Conservation (phyloP, 1,139 yeast species). For the Pneumocystis canis region DNA sequence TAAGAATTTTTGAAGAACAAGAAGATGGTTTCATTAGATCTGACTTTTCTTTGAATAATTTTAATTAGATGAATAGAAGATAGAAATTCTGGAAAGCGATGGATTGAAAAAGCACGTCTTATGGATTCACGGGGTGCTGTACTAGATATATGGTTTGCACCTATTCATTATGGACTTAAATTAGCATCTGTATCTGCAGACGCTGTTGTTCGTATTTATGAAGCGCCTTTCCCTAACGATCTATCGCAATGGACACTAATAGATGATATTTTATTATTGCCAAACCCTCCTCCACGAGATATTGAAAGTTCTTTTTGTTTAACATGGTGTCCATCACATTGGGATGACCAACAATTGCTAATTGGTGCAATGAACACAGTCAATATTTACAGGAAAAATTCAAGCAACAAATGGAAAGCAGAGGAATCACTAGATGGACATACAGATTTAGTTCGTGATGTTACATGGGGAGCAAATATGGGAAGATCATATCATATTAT, state of each 20-base stretch:
- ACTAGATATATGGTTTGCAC: slow-evolving; percentile 81
- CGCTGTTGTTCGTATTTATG: slow-evolving; percentile 74
- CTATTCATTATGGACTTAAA: slow-evolving; percentile 67
- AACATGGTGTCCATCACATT: slow-evolving; percentile 88
- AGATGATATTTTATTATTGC: slow-evolving; percentile 43
- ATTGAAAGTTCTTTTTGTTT: slow-evolving; percentile 75
- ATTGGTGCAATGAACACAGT: slow-evolving; percentile 85
- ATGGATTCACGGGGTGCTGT: slow-evolving; percentile 46
- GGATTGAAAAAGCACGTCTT: slow-evolving; percentile 31
- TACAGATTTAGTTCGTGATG: slow-evolving; percentile 70
- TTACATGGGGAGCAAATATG: slow-evolving; percentile 73
- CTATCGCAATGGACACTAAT: slow-evolving; percentile 67
- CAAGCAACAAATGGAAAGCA: slow-evolving; percentile 28
- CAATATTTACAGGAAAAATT: slow-evolving; percentile 46
- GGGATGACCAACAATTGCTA: slow-evolving; percentile 63
- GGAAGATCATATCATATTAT: slow-evolving; percentile 76
- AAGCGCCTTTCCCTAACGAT: slow-evolving; percentile 77
- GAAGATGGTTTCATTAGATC: slow-evolving; percentile 5
- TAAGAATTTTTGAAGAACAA: slow-evolving; percentile 83
- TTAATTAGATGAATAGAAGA: neutral
- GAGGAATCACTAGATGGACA: slow-evolving; percentile 52
- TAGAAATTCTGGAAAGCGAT: slow-evolving; percentile 48
- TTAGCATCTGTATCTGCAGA: slow-evolving; percentile 84
- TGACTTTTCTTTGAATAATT: neutral
- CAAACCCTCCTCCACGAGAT: slow-evolving; percentile 60